Evolutionary conservation across 306 rosid species (phyloP).

Genomic region (Prunus kanzakura): DNA sequence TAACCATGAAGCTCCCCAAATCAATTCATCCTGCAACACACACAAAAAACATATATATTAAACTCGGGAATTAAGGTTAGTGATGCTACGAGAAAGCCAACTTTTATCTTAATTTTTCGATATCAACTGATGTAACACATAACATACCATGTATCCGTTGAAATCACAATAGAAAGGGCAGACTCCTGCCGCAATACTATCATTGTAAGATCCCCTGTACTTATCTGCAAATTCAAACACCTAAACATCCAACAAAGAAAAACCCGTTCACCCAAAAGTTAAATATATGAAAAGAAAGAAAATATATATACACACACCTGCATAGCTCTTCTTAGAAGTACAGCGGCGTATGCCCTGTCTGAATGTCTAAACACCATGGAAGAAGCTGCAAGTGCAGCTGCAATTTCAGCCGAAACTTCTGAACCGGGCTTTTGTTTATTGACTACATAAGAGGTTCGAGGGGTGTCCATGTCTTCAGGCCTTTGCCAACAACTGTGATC

Average conservation of each 20-base stretch:
- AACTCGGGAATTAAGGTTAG: neutral
- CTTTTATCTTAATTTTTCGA: neutral
- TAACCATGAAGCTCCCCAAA: slow-evolving; percentile 60
- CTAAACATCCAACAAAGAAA: neutral
- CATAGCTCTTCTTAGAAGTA: slow-evolving; percentile 23
- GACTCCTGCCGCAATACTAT: slow-evolving; percentile 12
- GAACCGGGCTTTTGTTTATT: slow-evolving; percentile 36
- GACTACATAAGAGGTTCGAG: slow-evolving; percentile 34
- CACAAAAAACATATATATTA: too few species aligned
- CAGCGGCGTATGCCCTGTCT: slow-evolving; percentile 12
- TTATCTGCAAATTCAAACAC: slow-evolving; percentile 48
- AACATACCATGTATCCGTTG: slow-evolving; percentile 39
- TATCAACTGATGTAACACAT: neutral
- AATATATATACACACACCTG: slow-evolving; percentile 1
- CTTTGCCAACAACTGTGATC: slow-evolving; percentile 63
- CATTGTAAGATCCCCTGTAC: slow-evolving; percentile 39
- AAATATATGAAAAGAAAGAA: neutral
- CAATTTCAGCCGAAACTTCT: slow-evolving; percentile 42
- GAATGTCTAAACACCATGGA: slow-evolving; percentile 21
- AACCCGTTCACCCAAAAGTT: neutral
- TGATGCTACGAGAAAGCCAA: too few species aligned
- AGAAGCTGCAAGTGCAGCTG: slow-evolving; percentile 59
- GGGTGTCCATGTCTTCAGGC: slow-evolving; percentile 66
- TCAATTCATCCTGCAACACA: slow-evolving; percentile 40
- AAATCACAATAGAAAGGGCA: slow-evolving; percentile 56